A percentile compares a stretch with the other conserved stretches of the same genome.
These are phyloP conservation scores for Aspergillus latus DNA, from an alignment of 2,329 filamentous ascomycete genomes.

Conservation along the genomic window DNA sequence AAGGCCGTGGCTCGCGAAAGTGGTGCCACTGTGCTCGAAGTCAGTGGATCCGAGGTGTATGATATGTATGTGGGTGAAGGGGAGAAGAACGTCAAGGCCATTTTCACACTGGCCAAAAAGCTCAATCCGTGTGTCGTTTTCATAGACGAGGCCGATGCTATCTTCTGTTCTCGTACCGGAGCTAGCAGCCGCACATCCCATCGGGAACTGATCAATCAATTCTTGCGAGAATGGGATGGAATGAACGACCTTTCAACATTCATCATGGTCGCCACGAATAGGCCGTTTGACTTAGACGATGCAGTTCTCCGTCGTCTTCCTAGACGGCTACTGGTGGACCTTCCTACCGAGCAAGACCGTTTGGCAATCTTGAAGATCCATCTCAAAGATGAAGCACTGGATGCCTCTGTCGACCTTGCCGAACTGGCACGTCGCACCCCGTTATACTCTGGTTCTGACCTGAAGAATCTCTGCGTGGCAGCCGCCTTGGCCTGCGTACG, in stretches of 20 bases:
- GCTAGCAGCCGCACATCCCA: constrained; percentile 68
- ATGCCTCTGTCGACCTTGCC: constrained; percentile 42
- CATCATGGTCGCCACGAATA: constrained; percentile 97
- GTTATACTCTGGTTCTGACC: constrained; percentile 53
- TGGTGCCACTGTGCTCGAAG: constrained; percentile 72
- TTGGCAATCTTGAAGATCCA: constrained; percentile 51
- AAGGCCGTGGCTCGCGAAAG: constrained; percentile 66
- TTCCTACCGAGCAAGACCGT: constrained; percentile 49
- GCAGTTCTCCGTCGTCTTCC: constrained; percentile 54
- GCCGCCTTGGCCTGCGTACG: constrained; percentile 52
- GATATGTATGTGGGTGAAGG: constrained; percentile 96
- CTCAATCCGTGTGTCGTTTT: constrained; percentile 91
- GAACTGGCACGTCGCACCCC: constrained; percentile 47
- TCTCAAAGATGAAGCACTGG: constrained; percentile 49
- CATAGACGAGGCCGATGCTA: constrained; percentile 92
- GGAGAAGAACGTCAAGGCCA: constrained; percentile 91
- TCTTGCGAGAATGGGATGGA: constrained; percentile 94
- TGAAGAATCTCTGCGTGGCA: constrained; percentile 53
- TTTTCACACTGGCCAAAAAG: constrained; percentile 89
- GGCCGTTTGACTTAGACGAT: constrained; percentile 86
- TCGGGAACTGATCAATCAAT: constrained; percentile 93
- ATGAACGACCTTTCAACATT: constrained; percentile 82
- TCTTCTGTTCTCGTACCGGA: constrained; percentile 72
- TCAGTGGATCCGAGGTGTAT: constrained; percentile 87
- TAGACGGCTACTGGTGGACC: constrained; percentile 49